Evolutionary conservation across 177 flowering plant genomes (phyloP).

Genomic region (Tripterygium wilfordii): DNA sequence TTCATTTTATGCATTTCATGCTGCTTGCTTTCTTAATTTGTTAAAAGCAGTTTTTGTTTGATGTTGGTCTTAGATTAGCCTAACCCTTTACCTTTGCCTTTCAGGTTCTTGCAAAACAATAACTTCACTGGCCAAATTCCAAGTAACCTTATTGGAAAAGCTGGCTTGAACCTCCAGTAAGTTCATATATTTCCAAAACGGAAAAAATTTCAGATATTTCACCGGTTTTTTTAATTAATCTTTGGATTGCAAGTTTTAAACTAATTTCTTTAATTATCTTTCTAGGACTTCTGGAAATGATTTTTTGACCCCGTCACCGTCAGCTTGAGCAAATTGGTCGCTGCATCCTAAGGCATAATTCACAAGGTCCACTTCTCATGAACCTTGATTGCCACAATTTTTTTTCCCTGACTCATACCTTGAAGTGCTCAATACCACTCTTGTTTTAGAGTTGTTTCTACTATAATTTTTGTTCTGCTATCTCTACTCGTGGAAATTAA

Average conservation of each 20-base stretch:
- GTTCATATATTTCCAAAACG: constrained; percentile 13
- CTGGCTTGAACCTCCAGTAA: constrained; percentile 64
- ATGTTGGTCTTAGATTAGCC: constrained; percentile 1
- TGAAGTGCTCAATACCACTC: no score
- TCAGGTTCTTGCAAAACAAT: constrained; percentile 80
- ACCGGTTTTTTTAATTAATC: constrained; percentile 4
- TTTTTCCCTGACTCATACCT: no score
- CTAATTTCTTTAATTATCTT: constrained; percentile 13
- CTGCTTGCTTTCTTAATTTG: background rate
- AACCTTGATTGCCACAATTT: constrained; percentile 1
- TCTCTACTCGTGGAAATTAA: no score
- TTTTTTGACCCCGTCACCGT: constrained; percentile 29
- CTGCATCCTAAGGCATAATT: background rate
- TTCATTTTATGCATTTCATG: background rate
- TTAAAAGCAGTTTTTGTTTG: background rate
- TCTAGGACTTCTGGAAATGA: constrained; percentile 66
- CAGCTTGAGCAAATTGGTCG: constrained; percentile 17
- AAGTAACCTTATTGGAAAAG: constrained; percentile 37
- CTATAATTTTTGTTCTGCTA: no score
- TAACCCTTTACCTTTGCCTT: constrained; percentile 11
- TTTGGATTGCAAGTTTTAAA: constrained; percentile 1
- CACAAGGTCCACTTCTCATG: background rate
- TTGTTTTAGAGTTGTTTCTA: no score
- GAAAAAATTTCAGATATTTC: no score
- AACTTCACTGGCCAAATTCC: constrained; percentile 79